Evolutionary conservation across 108 stramenopile species (phyloP).

Genomic region (Fistulifera solaris): DNA sequence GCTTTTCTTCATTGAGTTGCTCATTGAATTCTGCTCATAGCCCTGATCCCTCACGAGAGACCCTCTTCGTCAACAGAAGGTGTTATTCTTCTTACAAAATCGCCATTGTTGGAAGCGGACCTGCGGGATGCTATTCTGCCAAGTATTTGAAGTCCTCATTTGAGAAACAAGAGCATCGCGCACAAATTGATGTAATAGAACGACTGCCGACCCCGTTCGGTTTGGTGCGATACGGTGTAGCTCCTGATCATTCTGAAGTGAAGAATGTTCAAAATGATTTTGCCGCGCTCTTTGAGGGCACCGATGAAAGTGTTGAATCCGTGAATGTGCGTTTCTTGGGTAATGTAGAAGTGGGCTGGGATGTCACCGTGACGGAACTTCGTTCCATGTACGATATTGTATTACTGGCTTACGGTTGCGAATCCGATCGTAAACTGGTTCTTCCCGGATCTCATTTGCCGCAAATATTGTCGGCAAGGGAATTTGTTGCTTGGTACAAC

Average conservation of each 20-base stretch:
- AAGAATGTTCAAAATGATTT: constrained; percentile 96
- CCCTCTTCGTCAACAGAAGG: no score
- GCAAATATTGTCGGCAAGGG: constrained; percentile 80
- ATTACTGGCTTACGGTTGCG: constrained; percentile 90
- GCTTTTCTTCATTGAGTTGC: no score
- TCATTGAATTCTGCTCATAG: no score
- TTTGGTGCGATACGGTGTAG: constrained; percentile 91
- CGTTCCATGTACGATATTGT: constrained; percentile 69
- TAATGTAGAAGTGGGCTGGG: constrained; percentile 76
- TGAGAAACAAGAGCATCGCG: constrained; percentile 4
- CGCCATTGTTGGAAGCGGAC: constrained; percentile 69
- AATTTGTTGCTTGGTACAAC: constrained; percentile 98
- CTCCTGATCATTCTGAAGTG: constrained; percentile 98
- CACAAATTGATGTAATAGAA: constrained; percentile 79
- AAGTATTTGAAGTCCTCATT: constrained; percentile 76
- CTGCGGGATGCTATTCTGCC: constrained; percentile 93
- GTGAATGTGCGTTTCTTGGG: constrained; percentile 51
- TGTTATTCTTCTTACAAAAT: constrained; percentile 11
- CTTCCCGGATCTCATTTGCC: constrained; percentile 41
- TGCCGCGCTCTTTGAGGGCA: constrained; percentile 33
- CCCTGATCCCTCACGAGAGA: no score
- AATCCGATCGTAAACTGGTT: constrained; percentile 44
- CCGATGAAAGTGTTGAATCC: neutral
- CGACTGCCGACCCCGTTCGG: constrained; percentile 88
- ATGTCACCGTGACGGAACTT: constrained; percentile 56